Evolutionary conservation across 495 filamentous ascomycete species (phyloP), one percentile per base, ranked within the genome.

Genomic region (Penicillium steckii): DNA sequence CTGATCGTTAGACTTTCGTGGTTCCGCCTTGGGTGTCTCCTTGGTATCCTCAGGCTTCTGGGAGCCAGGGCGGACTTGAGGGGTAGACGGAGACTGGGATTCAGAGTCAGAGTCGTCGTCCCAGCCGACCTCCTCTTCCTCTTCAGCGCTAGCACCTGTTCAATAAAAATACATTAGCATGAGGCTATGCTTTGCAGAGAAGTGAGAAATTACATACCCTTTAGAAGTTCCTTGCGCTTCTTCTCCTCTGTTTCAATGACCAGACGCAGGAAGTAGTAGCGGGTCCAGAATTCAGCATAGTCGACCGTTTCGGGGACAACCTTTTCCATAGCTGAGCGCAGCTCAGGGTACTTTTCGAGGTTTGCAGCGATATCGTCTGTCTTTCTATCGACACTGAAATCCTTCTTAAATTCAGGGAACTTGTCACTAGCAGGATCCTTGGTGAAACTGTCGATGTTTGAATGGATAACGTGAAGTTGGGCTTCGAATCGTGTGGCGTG

Each of bases 171-270:
- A n/a, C 17, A 53, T 61, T 44, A 67, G 59, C 24, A 48, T 25
- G 38, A 51, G 41, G 56, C 44, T 44, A 48, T 40, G 57, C 17
- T 17, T 48, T 52, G 56, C 41, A 32, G 37, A 32, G 46, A 41
- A 37, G 29, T 9, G 25, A 21, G 15, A 40, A 23, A 33, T 43
- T 32, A 19, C 75, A 57, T 77, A 96, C 94, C 94, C 71, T 95
- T 96, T 40, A 99, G 73, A 54, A 99, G 73, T 65, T 97, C 94
- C 63, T 87, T 84, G 67, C 94, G 78, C 72, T 91, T 84, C 61
- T 88, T 84, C 78, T 99, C 94, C 50, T 96, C 91, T n/a, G 86
- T 91, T 73, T 97, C 94, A 54, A 99, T 86, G 19, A 95, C 90
- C 56, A 95, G 86, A 59, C 95, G 77, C 53, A 97, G 74, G 76